Conservation (phyloP, 202 grass and related monocot species). For the Carex arenaria region DNA sequence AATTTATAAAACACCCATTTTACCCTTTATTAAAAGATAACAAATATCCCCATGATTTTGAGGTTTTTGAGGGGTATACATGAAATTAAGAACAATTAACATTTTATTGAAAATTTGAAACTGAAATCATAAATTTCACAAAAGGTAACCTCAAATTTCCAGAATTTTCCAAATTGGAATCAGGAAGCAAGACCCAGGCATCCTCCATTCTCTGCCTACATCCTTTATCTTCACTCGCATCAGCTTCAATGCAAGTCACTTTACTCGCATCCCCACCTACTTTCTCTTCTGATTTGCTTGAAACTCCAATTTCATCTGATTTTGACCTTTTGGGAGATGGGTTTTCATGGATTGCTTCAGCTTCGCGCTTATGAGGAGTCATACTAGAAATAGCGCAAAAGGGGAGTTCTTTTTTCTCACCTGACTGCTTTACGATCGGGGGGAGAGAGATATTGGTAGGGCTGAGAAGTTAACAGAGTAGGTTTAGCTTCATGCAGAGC, state of each 20-base stretch:
- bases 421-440: background rate
- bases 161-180: constrained; percentile 36
- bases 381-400: constrained; percentile 18
- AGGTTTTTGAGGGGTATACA: no score
- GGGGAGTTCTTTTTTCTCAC: background rate
- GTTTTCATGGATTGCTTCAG: constrained; percentile 22
- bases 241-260: constrained; percentile 52
- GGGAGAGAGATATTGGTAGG: background rate
- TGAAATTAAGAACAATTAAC: background rate
- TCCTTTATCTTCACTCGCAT: constrained; percentile 78
- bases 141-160: constrained; percentile 53
- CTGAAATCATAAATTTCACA: background rate
- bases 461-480: no score
- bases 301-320: constrained; percentile 12
- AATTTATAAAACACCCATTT: no score
- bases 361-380: constrained; percentile 66
- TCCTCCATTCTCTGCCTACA: constrained; percentile 88
- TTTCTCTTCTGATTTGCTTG: constrained; percentile 9
- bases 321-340: constrained; percentile 37
- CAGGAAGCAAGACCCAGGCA: constrained; percentile 60
- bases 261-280: constrained; percentile 14
- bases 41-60: no score
- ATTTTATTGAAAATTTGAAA: background rate
- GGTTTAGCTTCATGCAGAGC: no score
- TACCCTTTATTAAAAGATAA: no score